phyloP scores from a whole-genome alignment of 352 stramenopile species.

The Phytophthora niederhauseri region DNA sequence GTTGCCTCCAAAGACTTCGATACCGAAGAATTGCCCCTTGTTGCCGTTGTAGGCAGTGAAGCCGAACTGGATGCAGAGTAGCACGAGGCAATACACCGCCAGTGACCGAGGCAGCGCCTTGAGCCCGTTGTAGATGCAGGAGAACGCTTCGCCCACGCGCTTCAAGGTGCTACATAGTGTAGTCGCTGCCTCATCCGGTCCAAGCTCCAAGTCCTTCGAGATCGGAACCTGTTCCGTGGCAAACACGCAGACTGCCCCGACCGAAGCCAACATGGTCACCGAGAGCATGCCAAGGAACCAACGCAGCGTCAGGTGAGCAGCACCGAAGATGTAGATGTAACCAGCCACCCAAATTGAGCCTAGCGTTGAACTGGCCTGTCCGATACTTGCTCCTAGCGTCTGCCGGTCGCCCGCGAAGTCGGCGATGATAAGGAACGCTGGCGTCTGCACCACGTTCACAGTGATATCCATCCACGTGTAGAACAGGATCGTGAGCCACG shows the following conservation, averaged over 20 bases:
- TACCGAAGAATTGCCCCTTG: conserved; percentile 70
- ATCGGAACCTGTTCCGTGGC: conserved; percentile 46
- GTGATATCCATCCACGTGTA: conserved; percentile 89
- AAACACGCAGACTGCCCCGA: conserved; percentile 59
- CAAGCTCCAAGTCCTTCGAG: conserved; percentile 35
- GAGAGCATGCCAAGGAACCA: conserved; percentile 81
- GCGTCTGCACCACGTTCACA: conserved; percentile 80
- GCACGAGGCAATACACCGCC: conserved; percentile 56
- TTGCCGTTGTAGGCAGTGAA: conserved; percentile 70
- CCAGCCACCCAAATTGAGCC: conserved; percentile 67
- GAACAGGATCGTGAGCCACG: conserved; percentile 67
- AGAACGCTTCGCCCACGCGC: conserved; percentile 46
- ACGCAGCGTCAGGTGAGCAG: conserved; percentile 64
- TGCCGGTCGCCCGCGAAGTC: conserved; percentile 80
- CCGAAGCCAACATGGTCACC: conserved; percentile 61
- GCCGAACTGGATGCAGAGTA: conserved; percentile 61
- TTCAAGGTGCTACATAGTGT: conserved; percentile 29
- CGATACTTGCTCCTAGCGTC: conserved; percentile 65
- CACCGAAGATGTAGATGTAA: conserved; percentile 78
- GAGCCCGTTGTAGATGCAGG: conserved; percentile 50
- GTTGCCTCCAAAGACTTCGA: conserved; percentile 59
- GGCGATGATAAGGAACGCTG: conserved; percentile 70
- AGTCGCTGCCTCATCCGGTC: conserved; percentile 16
- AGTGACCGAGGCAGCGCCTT: conserved; percentile 48
- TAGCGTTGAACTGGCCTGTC: conserved; percentile 64